Conservation (phyloP, 2,329 filamentous ascomycete genomes). For the Rutstroemia sp. region DNA sequence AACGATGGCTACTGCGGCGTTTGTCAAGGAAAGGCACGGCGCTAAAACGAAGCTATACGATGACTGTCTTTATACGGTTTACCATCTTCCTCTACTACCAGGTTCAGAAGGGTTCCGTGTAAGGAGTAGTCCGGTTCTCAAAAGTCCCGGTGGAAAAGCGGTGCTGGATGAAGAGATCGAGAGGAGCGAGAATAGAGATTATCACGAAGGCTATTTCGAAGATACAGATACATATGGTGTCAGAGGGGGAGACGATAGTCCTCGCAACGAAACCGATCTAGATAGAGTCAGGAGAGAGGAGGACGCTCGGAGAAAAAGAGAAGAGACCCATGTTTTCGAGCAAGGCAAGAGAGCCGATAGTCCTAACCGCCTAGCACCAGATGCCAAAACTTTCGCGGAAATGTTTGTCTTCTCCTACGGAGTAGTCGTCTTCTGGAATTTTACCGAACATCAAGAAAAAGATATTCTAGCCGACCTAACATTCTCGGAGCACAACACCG, state of each 20-base stretch:
- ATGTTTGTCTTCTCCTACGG: slow-evolving; percentile 98
- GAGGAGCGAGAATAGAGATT: slow-evolving; percentile 79
- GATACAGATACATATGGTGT: slow-evolving; percentile 54
- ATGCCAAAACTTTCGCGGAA: slow-evolving; percentile 77
- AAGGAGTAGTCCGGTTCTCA: slow-evolving; percentile 82
- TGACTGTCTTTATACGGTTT: slow-evolving; percentile 93
- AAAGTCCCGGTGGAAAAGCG: slow-evolving; percentile 87
- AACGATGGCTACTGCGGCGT: slow-evolving; percentile 79
- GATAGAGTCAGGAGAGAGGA: slow-evolving; percentile 25
- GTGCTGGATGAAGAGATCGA: slow-evolving; percentile 94
- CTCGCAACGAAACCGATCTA: slow-evolving; percentile 35
- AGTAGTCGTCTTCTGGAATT: slow-evolving; percentile 98
- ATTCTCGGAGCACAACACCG: slow-evolving; percentile 66
- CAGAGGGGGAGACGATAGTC: slow-evolving; percentile 36
- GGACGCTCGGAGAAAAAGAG: slow-evolving; percentile 29
- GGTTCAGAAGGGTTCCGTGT: slow-evolving; percentile 83
- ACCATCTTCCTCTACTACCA: slow-evolving; percentile 81
- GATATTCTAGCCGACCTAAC: slow-evolving; percentile 92
- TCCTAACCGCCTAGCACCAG: slow-evolving; percentile 55
- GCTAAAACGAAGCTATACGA: slow-evolving; percentile 96
- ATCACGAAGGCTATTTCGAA: slow-evolving; percentile 86
- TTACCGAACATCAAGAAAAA: slow-evolving; percentile 91
- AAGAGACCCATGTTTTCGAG: slow-evolving; percentile 29
- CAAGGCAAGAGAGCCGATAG: slow-evolving; percentile 39
- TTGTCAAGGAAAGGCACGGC: slow-evolving; percentile 78